A percentile compares a stretch with the other conserved stretches of the same genome.
Conservation (phyloP, 768 basidiomycete genomes). For the Suillus occidentalis region DNA sequence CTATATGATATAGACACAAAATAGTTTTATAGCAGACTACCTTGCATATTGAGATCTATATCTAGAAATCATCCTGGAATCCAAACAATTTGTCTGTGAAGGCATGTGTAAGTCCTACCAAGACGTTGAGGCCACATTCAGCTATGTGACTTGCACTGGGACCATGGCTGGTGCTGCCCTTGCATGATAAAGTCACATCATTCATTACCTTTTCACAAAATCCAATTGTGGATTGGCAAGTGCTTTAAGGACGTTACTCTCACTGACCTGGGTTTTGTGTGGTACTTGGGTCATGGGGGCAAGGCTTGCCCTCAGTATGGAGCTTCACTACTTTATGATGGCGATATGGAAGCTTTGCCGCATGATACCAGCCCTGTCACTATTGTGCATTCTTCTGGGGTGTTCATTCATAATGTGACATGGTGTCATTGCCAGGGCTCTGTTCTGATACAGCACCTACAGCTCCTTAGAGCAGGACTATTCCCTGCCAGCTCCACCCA, state of each 20-base stretch:
- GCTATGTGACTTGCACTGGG: slow-evolving; percentile 4
- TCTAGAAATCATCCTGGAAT: slow-evolving; percentile 1
- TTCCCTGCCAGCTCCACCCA: slow-evolving; percentile 7
- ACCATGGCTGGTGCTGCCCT: slow-evolving; percentile 1
- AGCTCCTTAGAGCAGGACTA: neutral
- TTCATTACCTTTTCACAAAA: slow-evolving; percentile 13
- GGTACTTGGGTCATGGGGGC: slow-evolving; percentile 23
- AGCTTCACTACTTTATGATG: neutral
- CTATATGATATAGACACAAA: slow-evolving; percentile 5
- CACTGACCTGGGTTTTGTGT: slow-evolving; percentile 17
- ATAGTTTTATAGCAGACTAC: slow-evolving; percentile 6
- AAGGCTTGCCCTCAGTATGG: slow-evolving; percentile 13
- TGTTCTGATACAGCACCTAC: neutral
- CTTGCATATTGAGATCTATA: neutral
- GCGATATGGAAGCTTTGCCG: neutral
- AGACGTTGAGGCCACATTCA: neutral
- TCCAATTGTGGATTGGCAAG: slow-evolving; percentile 20
- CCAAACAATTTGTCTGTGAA: neutral
- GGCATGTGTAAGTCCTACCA: slow-evolving; percentile 1
- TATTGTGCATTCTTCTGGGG: neutral
- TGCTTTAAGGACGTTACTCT: slow-evolving; percentile 15
- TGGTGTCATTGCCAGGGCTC: slow-evolving; percentile 7
- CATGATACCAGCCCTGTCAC: neutral
- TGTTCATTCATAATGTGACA: slow-evolving; percentile 3
- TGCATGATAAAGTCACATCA: slow-evolving; percentile 1